Evolutionary conservation across 2,329 filamentous ascomycete species (phyloP), one percentile per base, ranked within the genome.

Genomic region (Fonsecaea monophora): DNA sequence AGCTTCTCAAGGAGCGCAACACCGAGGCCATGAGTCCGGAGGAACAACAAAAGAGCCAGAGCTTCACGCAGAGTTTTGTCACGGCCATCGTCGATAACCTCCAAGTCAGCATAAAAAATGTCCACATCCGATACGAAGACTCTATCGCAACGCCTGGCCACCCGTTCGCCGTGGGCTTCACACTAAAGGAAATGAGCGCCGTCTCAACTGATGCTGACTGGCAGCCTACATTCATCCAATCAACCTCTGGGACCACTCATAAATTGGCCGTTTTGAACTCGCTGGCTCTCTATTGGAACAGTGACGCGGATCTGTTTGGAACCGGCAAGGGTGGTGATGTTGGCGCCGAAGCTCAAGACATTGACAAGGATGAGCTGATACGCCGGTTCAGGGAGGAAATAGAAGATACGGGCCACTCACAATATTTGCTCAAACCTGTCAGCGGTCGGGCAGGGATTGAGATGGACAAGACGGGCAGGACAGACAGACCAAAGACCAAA

Each of bases 41-140:
- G 77, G 95, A 99, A 77, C 92, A 98, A 78, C 91, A 97, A 79
- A 96, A 96, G 81, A 97, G 92, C 77, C 94, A 99, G 82, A 97
- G 92, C 79, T 99, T 99, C 76, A 97, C 94, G 3, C 90, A 96
- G 73, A 98, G 94, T 77, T 81, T 99, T 72, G 89, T 94, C 56
- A 97, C 94, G 42, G 97, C 97, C 73, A 96, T 99, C 75, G 92
- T 98, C 76, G 95, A 99, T 84, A 99, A 99, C 75, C 84, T 99
- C 48, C 95, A 99, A 79, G 92, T 99, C 73, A 95, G 91, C 30
- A 89, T 99, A 79, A 98, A 97, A 84, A 99, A 98, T 77, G 97
- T 99, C 67, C 95, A 99, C 78, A 87, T 99, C 70, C 92, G 95
- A 73, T 99, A 99, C 79, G 95, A 99, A 80, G 95, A 99, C 80